Percentiles rank a stretch among this genome's conserved stretches.
phyloP scores from a whole-genome alignment of 2,329 filamentous ascomycete species.

The Colletotrichum horii region DNA sequence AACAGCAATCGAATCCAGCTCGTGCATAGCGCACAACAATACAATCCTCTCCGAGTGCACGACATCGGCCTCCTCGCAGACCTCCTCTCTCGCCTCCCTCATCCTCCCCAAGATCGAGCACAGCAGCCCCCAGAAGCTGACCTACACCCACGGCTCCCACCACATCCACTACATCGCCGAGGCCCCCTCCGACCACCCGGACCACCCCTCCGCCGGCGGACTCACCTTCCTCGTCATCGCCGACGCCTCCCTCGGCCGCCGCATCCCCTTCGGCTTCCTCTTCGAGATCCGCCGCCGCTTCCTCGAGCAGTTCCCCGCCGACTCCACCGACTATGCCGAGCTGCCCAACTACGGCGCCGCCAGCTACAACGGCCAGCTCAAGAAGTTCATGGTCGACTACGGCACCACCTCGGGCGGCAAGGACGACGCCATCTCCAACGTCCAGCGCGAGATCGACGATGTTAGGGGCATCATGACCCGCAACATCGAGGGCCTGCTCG shows the following conservation, averaged over 20 bases:
- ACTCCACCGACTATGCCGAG: constrained; percentile 72
- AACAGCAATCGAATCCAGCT: constrained; percentile 54
- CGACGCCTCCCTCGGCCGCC: constrained; percentile 79
- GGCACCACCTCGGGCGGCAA: constrained; percentile 78
- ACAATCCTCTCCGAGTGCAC: constrained; percentile 96
- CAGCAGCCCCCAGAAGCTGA: constrained; percentile 80
- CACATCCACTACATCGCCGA: constrained; percentile 97
- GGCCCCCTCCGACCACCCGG: constrained; percentile 70
- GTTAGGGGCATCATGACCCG: constrained; percentile 93
- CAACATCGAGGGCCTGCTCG: constrained; percentile 89
- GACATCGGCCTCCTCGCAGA: constrained; percentile 80
- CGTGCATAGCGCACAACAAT: constrained; percentile 91
- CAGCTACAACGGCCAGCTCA: constrained; percentile 82
- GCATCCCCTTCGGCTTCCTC: constrained; percentile 91
- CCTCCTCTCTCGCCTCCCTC: constrained; percentile 86
- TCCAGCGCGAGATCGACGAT: constrained; percentile 89
- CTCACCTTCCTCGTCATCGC: constrained; percentile 93
- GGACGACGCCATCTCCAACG: constrained; percentile 82
- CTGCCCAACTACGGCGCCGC: constrained; percentile 91
- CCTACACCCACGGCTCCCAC: constrained; percentile 88
- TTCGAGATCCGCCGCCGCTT: constrained; percentile 91
- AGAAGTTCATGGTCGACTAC: constrained; percentile 80
- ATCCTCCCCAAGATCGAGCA: constrained; percentile 96
- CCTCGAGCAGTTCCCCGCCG: constrained; percentile 70
- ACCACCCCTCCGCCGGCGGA: constrained; percentile 70